Conservation (phyloP, 257 asterid genomes). For the Rauvolfia tetraphylla region DNA sequence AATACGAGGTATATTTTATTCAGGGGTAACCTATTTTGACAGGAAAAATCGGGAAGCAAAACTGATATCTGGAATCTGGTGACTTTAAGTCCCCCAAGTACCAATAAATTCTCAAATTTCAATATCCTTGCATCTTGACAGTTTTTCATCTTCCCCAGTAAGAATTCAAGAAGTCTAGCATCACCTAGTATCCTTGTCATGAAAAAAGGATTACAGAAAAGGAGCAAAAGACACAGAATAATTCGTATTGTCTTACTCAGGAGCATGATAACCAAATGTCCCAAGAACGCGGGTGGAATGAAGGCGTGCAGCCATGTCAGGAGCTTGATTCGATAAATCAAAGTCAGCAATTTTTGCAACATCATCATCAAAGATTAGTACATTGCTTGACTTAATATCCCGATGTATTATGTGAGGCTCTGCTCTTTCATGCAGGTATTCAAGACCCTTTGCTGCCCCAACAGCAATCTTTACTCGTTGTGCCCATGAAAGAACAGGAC, state of each 20-base stretch:
- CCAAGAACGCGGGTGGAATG: constrained; percentile 96
- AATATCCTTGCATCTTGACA: background rate
- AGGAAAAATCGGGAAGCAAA: background rate
- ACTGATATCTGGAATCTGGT: background rate
- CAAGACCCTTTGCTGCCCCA: constrained; percentile 87
- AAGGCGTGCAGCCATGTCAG: constrained; percentile 94
- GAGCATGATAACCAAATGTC: constrained; percentile 92
- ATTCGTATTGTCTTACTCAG: constrained; percentile 52
- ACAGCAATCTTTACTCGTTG: constrained; percentile 89
- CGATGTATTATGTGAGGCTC: constrained; percentile 80
- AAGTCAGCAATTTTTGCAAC: constrained; percentile 82
- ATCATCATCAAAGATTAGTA: constrained; percentile 71
- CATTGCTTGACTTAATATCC: constrained; percentile 87
- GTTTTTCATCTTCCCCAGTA: background rate
- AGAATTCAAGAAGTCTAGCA: background rate
- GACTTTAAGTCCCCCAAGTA: background rate
- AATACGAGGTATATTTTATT: background rate
- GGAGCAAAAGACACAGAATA: background rate
- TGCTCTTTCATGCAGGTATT: constrained; percentile 81
- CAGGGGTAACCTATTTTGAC: background rate
- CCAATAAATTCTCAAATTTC: background rate
- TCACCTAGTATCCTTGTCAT: background rate
- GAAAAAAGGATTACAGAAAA: background rate
- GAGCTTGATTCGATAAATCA: constrained; percentile 87
- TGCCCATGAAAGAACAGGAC: constrained; percentile 84